phyloP scores from a whole-genome alignment of 1,139 yeast genomes.

The Yamadazyma aaseri region DNA sequence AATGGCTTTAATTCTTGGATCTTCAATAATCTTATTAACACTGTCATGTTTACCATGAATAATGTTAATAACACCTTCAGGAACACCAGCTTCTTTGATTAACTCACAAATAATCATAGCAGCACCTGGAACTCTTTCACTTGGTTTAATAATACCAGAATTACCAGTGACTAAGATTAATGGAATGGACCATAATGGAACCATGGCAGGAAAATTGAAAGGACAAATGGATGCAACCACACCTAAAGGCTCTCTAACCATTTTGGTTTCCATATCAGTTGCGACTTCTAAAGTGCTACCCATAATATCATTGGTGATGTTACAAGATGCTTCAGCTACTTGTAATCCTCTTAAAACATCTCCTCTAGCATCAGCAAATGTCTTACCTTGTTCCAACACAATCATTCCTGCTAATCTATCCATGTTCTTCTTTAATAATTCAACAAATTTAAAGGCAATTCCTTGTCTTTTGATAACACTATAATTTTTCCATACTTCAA shows the following conservation, averaged over 20 bases:
- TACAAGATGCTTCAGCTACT: conserved; percentile 72
- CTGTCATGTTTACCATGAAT: conserved; percentile 79
- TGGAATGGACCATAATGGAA: conserved; percentile 82
- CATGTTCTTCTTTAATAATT: conserved; percentile 65
- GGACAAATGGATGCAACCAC: conserved; percentile 73
- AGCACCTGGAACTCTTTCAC: conserved; percentile 80
- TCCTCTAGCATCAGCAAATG: conserved; percentile 74
- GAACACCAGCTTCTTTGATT: conserved; percentile 74
- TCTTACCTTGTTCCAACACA: conserved; percentile 80
- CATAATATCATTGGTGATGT: conserved; percentile 62
- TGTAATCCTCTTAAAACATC: conserved; percentile 80
- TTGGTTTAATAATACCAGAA: conserved; percentile 73
- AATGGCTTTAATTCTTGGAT: conserved; percentile 74
- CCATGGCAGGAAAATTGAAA: conserved; percentile 85
- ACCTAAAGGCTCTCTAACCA: conserved; percentile 65
- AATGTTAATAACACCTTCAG: conserved; percentile 71
- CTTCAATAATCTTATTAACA: conserved; percentile 71
- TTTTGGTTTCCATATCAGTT: conserved; percentile 75
- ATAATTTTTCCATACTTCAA: conserved; percentile 56
- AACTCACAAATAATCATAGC: conserved; percentile 75
- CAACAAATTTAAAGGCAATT: conserved; percentile 70
- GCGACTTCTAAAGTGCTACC: conserved; percentile 71
- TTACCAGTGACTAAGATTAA: conserved; percentile 76
- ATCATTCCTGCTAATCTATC: conserved; percentile 70
- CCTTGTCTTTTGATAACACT: conserved; percentile 72